A percentile compares a stretch with the other conserved stretches of the same genome.
Evolutionary conservation across 179 eudicot species (phyloP).

Genomic region (Actinidia arguta): DNA sequence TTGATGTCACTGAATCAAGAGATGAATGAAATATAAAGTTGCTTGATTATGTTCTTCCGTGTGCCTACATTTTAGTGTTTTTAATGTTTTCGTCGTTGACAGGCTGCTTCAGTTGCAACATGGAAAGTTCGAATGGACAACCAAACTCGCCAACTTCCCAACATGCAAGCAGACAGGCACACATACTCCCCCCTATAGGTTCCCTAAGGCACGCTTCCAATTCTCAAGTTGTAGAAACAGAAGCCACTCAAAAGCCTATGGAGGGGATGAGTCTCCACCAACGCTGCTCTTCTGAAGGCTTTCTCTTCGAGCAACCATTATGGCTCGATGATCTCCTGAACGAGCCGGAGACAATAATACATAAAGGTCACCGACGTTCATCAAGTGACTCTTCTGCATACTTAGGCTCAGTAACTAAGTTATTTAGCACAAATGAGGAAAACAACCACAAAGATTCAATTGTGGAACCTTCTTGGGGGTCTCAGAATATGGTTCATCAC

Average conservation of each 20-base stretch:
- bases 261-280: conserved; percentile 38
- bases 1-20: neutral
- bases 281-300: conserved; percentile 48
- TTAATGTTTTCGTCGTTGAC: neutral
- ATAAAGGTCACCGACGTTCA: conserved; percentile 65
- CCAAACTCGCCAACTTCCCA: conserved; percentile 24
- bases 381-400: conserved; percentile 69
- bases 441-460: conserved; percentile 7
- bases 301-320: conserved; percentile 63
- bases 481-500: conserved; percentile 31
- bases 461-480: conserved; percentile 31
- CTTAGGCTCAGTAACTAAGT: conserved; percentile 31
- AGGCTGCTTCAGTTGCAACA: conserved; percentile 26
- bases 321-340: conserved; percentile 88
- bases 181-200: conserved; percentile 41
- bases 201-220: conserved; percentile 32
- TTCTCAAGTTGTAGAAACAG: conserved; percentile 14
- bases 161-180: conserved; percentile 23
- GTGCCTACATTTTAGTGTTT: neutral
- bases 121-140: conserved; percentile 35
- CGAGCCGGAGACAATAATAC: conserved; percentile 62
- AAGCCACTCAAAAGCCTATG: conserved; percentile 14
- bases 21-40: neutral
- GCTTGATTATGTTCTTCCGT: neutral
- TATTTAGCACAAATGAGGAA: conserved; percentile 18